Evolutionary conservation across 2,329 filamentous ascomycete genomes (phyloP), one percentile per base, ranked within the genome.

Genomic region (Neurospora sp.): DNA sequence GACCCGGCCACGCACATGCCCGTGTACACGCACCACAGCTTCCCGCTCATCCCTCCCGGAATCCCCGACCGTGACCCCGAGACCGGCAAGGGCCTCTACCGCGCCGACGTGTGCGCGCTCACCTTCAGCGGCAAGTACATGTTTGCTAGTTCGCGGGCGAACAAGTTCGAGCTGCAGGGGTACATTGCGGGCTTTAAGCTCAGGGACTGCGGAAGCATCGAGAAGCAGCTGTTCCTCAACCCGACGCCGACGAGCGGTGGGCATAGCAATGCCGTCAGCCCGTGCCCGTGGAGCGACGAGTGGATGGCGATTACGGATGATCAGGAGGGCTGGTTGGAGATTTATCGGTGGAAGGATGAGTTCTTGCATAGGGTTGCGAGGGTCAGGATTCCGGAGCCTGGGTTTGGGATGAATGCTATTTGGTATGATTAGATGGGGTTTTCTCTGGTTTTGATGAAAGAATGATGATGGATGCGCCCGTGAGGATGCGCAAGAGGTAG

Each of bases 361-460:
- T 92, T 90, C 75, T 81, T 97, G 68, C 90, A 88, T 1, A 83
- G 92, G 3, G 92, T 96, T 8, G 92, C 92, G 17, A 85, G 91
- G 72, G 83, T 92, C 72, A 88, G 92, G 74, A 89, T 96, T 43
- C 88, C 89, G 6, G 93, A 96, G 82, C 92, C 91, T n/a, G 93
- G 93, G 1, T 97, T 97, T 78, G 92, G 92, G 1, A 97, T 97
- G 93, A 97, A 97, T 81, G 92, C 92, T n/a, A 93, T 96, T 73
- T 97, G 93, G 93, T 96, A 96, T 79, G 91, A 96, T 80, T 92
- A 69, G 74, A 19, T 57, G 4, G 19, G 52, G 12, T 28, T 6
- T 68, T 52, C 23, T 1, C 0, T 41, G n/a, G 41, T 33, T n/a
- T 46, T 6, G 39, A 43, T 68, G 17, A 39, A 36, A 28, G 8